A percentile compares a stretch with the other conserved stretches of the same genome.
phyloP scores from a whole-genome alignment of 1,139 yeast genomes.

The Magnusiomyces fungicola region DNA sequence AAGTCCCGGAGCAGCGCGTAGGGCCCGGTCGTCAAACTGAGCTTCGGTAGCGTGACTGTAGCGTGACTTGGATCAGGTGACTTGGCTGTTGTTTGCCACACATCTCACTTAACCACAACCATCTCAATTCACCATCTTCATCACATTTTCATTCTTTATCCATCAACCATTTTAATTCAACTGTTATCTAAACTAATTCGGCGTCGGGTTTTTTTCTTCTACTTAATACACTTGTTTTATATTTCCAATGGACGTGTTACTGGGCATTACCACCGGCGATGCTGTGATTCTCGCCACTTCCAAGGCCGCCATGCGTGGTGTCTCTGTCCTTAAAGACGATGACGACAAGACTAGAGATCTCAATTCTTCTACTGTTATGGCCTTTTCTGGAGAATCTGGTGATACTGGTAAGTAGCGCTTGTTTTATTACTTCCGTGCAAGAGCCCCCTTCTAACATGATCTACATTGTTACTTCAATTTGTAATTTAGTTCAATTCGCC shows the following conservation, averaged over 20 bases:
- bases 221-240: neutral
- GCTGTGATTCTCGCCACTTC: conserved; percentile 85
- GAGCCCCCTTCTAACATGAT: conserved; percentile 4
- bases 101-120: too few relatives aligned
- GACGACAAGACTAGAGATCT: conserved; percentile 84
- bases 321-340: conserved; percentile 72
- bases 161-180: too few relatives aligned
- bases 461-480: neutral
- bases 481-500: conserved; percentile 68
- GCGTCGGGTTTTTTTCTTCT: neutral
- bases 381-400: conserved; percentile 94
- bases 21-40: too few relatives aligned
- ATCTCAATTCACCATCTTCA: too few relatives aligned
- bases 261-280: conserved; percentile 79
- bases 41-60: too few relatives aligned
- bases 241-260: conserved; percentile 67
- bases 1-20: too few relatives aligned
- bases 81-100: too few relatives aligned
- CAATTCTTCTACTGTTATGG: conserved; percentile 73
- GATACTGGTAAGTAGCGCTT: conserved; percentile 50
- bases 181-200: too few relatives aligned
- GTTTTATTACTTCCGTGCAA: conserved; percentile 1
- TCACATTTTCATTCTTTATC: too few relatives aligned
- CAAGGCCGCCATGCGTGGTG: conserved; percentile 90
- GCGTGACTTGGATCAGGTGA: too few relatives aligned